Base-by-base conservation (phyloP, 768 basidiomycete genomes). In the Collybiopsis confluens region DNA sequence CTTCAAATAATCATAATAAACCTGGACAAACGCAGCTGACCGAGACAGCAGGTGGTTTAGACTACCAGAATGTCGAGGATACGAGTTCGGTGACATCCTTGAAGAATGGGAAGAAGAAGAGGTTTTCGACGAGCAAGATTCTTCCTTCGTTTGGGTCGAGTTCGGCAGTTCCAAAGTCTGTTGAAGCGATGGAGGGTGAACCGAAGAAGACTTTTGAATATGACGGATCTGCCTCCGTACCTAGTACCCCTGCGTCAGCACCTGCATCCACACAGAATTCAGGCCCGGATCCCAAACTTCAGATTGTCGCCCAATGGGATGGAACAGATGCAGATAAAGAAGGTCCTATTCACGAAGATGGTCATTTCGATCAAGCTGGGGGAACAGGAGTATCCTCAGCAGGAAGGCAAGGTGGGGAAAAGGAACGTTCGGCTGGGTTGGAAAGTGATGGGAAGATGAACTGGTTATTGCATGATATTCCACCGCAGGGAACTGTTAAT, bases 251-350 rank as follows among this genome's bases (percentile, higher is more conserved):
- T 18, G 0, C n/a, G 24, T 8, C 24, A 24, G 8, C 15, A 28
- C 20, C 33, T 18, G 2, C 26, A 18, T 10, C 6, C 13, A 15
- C 36, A 37, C 15, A 15, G 18, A 24, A 20, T 23, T n/a, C 15
- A 36, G 2, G 35, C 15, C 48, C 28, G 23, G 48, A 3, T 11
- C 27, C 20, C 8, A 40, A 7, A 33, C n/a, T n/a, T 10, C 43
- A 65, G 2, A 62, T 74, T 9, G 49, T 62, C 5, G 73, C 69
- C 13, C 71, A 73, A 54, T 74, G 73, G 74, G 70, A 70, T 30
- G 70, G 70, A 1, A 65, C 64, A 9, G 71, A 72, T 28, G 21
- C 27, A 1, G 70, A 73, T 27, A 55, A 58, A 1, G 65, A 59
- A 5, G n/a, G 7, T 27, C 18, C 21, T 26, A 13, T 16, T 46